A percentile compares a stretch with the other conserved stretches of the same genome.
Evolutionary conservation across 2,329 filamentous ascomycete species (phyloP).

Genomic region (Colletotrichum liriopes): DNA sequence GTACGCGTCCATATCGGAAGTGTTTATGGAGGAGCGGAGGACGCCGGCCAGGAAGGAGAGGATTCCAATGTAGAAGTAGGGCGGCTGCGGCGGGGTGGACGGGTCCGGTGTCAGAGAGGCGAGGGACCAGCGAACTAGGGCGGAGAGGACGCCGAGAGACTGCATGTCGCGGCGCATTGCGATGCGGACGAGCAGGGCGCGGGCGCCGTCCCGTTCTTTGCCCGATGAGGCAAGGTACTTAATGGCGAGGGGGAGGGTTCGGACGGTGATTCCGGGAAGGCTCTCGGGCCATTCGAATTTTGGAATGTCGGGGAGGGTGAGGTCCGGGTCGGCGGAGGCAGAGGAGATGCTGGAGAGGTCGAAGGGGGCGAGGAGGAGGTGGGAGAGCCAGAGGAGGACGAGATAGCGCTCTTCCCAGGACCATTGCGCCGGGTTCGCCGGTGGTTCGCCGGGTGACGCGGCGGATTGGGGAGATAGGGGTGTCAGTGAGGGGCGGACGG

Average conservation of each 20-base stretch:
- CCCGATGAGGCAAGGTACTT: constrained; percentile 82
- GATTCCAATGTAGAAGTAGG: constrained; percentile 84
- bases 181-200: constrained; percentile 83
- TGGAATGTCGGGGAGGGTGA: constrained; percentile 58
- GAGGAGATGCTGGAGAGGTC: constrained; percentile 89
- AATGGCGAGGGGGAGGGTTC: constrained; percentile 80
- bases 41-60: constrained; percentile 86
- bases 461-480: constrained; percentile 8
- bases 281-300: constrained; percentile 70
- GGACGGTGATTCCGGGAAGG: constrained; percentile 79
- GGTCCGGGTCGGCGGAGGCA: constrained; percentile 62
- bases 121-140: constrained; percentile 81
- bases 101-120: constrained; percentile 67
- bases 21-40: constrained; percentile 77
- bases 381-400: constrained; percentile 88
- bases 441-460: background rate
- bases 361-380: constrained; percentile 89
- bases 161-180: constrained; percentile 93
- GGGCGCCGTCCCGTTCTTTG: constrained; percentile 93
- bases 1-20: constrained; percentile 80
- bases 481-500: constrained; percentile 25
- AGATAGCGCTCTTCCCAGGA: constrained; percentile 93
- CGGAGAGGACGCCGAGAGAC: constrained; percentile 77
- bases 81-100: constrained; percentile 59
- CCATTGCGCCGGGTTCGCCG: constrained; percentile 56